Evolutionary conservation across 2,329 filamentous ascomycete genomes (phyloP), one percentile per base, ranked within the genome.

Genomic region (Xylariaceae sp.): DNA sequence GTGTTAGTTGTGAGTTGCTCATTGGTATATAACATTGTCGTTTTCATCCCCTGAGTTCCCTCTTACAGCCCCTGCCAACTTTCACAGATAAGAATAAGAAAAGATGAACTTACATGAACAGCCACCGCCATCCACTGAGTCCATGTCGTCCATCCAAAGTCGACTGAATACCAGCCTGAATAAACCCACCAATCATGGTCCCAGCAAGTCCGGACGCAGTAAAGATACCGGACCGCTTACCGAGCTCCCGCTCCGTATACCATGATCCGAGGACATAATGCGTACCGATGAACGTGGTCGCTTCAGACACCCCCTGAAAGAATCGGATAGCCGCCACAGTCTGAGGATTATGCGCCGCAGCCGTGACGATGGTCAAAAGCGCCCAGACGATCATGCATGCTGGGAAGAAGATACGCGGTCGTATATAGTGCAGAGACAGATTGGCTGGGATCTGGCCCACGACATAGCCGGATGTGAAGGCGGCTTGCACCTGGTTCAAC

Each of bases 381-480:
- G 81, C 85, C 87, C 86, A 89, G 58, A 83, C 67, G 17, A 86
- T 58, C 80, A 87, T 86, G 78, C 85, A 86, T 34, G 75, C 66
- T 0, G 85, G 85, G 66, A 86, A 86, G 75, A 83, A 88, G 61
- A 82, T 76, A n/a, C 84, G 78, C 1, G 85, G 86, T 53, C 79
- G 79, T 61, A 88, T 68, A 64, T 86, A 85, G 69, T 87, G 82
- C 2, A 89, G 76, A 2, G 83, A 83, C 7, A 87, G 69, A 65
- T 86, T 86, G 55, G 79, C 82, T 0, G 84, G 84, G 13, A 87
- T 74, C 68, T 88, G 84, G 0, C 85, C 84, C 3, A 87, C 66
- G 30, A 70, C 71, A 57, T 74, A 79, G 60, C 76, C 77, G 44
- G 77, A 67, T 4, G 76, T 78, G 66, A 79, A 79, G 51, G 77